Evolutionary conservation across 805 yeast species (phyloP).

Genomic region (Teunomyces lycoperdinae): DNA sequence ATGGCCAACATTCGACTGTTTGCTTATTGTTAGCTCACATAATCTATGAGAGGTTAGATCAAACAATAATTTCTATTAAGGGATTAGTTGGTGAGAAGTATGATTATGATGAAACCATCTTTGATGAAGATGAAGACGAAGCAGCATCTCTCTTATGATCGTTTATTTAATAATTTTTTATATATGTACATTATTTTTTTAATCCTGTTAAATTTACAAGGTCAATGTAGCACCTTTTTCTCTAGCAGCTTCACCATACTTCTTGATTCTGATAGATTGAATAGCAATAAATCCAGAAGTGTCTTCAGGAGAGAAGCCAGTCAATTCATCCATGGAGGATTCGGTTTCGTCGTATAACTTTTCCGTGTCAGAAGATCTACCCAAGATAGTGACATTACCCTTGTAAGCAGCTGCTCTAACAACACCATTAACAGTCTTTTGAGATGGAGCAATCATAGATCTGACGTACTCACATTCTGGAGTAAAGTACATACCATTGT

Average conservation of each 20-base stretch:
- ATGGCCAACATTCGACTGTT: slow-evolving; percentile 28
- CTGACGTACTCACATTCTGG: slow-evolving; percentile 98
- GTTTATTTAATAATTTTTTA: slow-evolving; percentile 3
- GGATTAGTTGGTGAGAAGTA: slow-evolving; percentile 35
- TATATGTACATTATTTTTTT: slow-evolving; percentile 6
- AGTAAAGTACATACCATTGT: slow-evolving; percentile 96
- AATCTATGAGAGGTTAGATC: slow-evolving; percentile 29
- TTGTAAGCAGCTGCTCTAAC: slow-evolving; percentile 93
- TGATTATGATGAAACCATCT: slow-evolving; percentile 15
- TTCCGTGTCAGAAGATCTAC: slow-evolving; percentile 94
- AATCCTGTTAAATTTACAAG: slow-evolving; percentile 29
- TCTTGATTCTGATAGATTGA: slow-evolving; percentile 97
- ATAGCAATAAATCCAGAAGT: slow-evolving; percentile 97
- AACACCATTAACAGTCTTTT: slow-evolving; percentile 90
- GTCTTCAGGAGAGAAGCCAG: slow-evolving; percentile 96
- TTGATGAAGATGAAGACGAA: slow-evolving; percentile 7
- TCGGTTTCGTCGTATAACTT: slow-evolving; percentile 96
- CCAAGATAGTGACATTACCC: slow-evolving; percentile 80
- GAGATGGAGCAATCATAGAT: slow-evolving; percentile 91
- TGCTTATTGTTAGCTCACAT: slow-evolving; percentile 27
- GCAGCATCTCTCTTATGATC: not conserved
- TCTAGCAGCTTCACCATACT: slow-evolving; percentile 93
- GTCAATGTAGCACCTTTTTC: slow-evolving; percentile 60
- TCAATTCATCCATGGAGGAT: slow-evolving; percentile 98
- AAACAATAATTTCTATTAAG: slow-evolving; percentile 25